These are phyloP conservation scores for Penicillium sclerotigenum DNA, from an alignment of 2,329 filamentous ascomycete species.

Conservation along the genomic window DNA sequence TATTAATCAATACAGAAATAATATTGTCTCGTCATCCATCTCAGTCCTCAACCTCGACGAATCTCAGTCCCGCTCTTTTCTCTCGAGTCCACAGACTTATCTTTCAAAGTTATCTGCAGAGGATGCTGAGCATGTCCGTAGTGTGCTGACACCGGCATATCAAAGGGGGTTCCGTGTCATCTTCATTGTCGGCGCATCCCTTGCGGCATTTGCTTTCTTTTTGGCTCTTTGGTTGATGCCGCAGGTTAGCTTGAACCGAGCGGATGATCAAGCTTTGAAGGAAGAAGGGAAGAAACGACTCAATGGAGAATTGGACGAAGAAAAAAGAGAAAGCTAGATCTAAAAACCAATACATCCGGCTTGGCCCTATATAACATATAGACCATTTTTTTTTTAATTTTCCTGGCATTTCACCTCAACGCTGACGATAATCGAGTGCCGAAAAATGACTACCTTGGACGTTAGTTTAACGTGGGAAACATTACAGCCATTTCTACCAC, in stretches of 20 bases:
- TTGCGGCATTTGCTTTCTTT: constrained; percentile 37
- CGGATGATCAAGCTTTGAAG: constrained; percentile 32
- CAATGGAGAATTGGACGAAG: constrained; percentile 16
- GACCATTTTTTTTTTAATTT: no score
- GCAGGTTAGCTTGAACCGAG: constrained; percentile 31
- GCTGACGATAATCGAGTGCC: no score
- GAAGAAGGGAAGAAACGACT: constrained; percentile 27
- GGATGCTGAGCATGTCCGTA: constrained; percentile 27
- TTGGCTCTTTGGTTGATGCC: constrained; percentile 39
- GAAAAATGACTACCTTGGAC: no score
- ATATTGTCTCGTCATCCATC: constrained; percentile 27
- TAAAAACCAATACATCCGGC: not conserved
- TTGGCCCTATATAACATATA: no score
- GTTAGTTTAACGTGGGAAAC: no score
- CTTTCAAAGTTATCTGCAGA: constrained; percentile 25
- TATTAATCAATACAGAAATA: constrained; percentile 24
- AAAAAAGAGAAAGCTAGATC: constrained; percentile 3
- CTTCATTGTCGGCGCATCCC: constrained; percentile 38
- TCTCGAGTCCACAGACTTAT: constrained; percentile 31
- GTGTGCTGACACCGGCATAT: constrained; percentile 37
- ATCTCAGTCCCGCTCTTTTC: constrained; percentile 24
- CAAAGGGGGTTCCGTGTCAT: constrained; percentile 40
- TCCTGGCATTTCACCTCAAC: no score
- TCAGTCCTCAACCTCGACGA: constrained; percentile 24
- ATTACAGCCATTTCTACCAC: no score